phyloP scores from a whole-genome alignment of 2,329 filamentous ascomycete genomes.

The Cytospora leucostoma region DNA sequence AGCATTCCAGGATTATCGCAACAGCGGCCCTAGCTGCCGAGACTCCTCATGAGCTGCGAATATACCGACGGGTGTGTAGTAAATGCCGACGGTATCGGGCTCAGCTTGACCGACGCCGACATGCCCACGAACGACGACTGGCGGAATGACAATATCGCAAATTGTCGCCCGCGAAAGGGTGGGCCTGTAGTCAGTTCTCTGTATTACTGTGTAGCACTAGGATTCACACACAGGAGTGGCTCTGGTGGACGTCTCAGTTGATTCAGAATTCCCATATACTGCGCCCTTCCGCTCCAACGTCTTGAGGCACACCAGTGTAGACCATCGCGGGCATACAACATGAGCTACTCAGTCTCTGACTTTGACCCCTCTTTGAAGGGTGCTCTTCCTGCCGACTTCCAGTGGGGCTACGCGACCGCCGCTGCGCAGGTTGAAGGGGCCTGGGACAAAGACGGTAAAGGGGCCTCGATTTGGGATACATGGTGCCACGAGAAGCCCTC shows the following conservation, averaged over 20 bases:
- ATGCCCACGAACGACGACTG: conserved; percentile 24
- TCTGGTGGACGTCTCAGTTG: background rate
- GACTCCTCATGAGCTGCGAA: background rate
- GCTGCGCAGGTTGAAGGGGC: conserved; percentile 46
- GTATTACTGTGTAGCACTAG: background rate
- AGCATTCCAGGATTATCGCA: background rate
- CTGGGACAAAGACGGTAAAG: conserved; percentile 45
- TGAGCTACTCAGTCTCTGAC: conserved; percentile 29
- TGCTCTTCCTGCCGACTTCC: conserved; percentile 39
- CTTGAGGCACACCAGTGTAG: background rate
- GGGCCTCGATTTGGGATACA: conserved; percentile 44
- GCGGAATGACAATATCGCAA: background rate
- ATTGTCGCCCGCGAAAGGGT: too few species aligned
- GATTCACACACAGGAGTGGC: background rate
- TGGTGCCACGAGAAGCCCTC: conserved; percentile 41
- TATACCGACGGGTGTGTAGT: conserved; percentile 14
- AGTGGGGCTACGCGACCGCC: conserved; percentile 45
- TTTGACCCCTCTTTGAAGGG: conserved; percentile 35
- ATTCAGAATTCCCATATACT: background rate
- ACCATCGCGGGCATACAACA: background rate
- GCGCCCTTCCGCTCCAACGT: too few species aligned
- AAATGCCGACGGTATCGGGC: conserved; percentile 12
- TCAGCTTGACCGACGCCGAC: conserved; percentile 16
- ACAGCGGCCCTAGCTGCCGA: conserved; percentile 22
- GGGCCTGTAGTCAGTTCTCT: background rate